Conservation (phyloP, 2,329 filamentous ascomycete genomes). For the Verticillium albo-atrum region DNA sequence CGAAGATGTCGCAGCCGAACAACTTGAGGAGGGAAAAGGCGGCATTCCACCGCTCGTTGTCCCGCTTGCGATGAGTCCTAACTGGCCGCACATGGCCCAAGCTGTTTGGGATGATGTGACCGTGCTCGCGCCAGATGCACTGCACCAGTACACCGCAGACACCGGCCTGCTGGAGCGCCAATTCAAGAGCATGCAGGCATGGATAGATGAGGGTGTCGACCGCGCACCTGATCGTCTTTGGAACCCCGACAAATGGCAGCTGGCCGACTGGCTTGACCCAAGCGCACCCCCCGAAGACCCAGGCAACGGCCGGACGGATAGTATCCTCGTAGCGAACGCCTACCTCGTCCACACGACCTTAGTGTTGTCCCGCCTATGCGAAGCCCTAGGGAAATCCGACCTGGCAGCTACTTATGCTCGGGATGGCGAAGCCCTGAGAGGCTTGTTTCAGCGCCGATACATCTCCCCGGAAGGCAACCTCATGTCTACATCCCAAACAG, state of each 20-base stretch:
- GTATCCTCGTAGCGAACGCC: conserved; percentile 5
- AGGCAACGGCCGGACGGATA: conserved; percentile 5
- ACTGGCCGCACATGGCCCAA: conserved; percentile 18
- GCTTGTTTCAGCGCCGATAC: conserved; percentile 25
- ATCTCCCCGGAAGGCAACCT: conserved; percentile 21
- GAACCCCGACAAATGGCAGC: conserved; percentile 31
- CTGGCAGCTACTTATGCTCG: conserved; percentile 15
- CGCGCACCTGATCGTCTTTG: conserved; percentile 31
- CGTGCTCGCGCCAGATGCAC: conserved; percentile 32
- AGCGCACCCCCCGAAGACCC: conserved; percentile 1
- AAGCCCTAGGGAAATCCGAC: background rate
- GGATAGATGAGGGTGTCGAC: conserved; percentile 16
- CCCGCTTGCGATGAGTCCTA: conserved; percentile 24
- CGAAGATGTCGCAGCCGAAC: conserved; percentile 10
- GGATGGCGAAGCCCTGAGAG: conserved; percentile 12
- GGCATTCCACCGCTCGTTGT: conserved; percentile 23
- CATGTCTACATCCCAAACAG: conserved; percentile 33
- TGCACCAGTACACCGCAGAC: conserved; percentile 33
- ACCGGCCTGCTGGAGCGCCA: conserved; percentile 27
- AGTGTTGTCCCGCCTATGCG: background rate
- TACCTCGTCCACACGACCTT: conserved; percentile 10
- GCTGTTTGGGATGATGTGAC: conserved; percentile 39
- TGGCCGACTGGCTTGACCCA: conserved; percentile 13
- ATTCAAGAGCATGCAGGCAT: conserved; percentile 14
- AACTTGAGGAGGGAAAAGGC: conserved; percentile 32